Evolutionary conservation across 1,139 yeast species (phyloP), one percentile per base, ranked within the genome.

Genomic region (Diutina sp.): DNA sequence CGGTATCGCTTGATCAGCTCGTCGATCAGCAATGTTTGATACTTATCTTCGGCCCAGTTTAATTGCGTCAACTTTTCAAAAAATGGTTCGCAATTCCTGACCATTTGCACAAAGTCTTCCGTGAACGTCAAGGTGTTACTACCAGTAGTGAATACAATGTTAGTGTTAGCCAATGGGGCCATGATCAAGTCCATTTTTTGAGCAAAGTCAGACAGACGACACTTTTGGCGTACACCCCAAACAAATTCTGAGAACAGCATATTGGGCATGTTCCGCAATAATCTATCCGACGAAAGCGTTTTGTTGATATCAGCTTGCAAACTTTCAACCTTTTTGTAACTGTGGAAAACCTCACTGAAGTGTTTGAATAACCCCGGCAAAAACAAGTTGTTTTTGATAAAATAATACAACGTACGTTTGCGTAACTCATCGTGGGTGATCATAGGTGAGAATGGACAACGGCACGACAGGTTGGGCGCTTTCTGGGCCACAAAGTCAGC

Each of bases 41-140:
- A 21, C 16, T n/a, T 9, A 4, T n/a, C 41, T 3, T 16, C 14
- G 6, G 32, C 41, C 53, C 53, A 50, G 16, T 50, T 38, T 29
- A 50, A 30, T 32, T 50, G 53, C 11, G 18, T 32, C n/a, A 50
- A 11, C 44, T 50, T 50, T 18, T 50, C 53, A 12, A 50, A 50
- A 18, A 32, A 50, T 44, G 53, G 53, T 21, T 50, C 53, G 32
- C 53, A 50, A 9, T 50, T 50, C 29, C n/a, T 32, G 5, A 50
- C 28, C 53, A 50, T 50, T 50, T 50, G 53, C 16, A 50, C 53
- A 50, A 50, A 50, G 32, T 50, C 53, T 16, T 50, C 53, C 14
- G 53, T 50, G 16, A 50, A 50, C 6, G 53, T 50, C 29, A 50
- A 32, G 2, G 53, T 50, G 21, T 50, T 50, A 6, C 29, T 16